phyloP scores from a whole-genome alignment of 495 filamentous ascomycete species.

The Annulohypoxylon stygium region DNA sequence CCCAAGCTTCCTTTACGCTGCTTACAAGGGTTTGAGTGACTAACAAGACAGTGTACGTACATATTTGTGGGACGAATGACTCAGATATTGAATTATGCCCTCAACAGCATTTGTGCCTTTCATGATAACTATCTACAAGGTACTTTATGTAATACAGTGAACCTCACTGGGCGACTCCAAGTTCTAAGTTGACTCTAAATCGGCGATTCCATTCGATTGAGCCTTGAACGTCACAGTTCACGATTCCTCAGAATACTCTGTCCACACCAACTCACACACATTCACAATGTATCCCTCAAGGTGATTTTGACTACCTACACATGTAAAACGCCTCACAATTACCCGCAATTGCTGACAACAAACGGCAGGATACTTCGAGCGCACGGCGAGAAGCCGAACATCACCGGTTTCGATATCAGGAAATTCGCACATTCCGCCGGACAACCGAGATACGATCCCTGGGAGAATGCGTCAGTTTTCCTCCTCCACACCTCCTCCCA shows the following conservation, averaged over 20 bases:
- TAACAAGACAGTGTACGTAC: neutral
- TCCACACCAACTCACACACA: slow-evolving; percentile 11
- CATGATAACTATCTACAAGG: slow-evolving; percentile 1
- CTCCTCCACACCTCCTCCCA: slow-evolving; percentile 31
- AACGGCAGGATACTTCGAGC: slow-evolving; percentile 56
- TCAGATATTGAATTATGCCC: neutral
- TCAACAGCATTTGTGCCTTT: neutral
- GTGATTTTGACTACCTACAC: slow-evolving; percentile 37
- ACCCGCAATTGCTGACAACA: slow-evolving; percentile 16
- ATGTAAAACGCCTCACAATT: neutral
- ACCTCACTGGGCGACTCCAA: neutral
- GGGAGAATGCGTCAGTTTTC: slow-evolving; percentile 76
- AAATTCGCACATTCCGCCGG: slow-evolving; percentile 77
- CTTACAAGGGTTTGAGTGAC: neutral
- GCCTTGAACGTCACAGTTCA: slow-evolving; percentile 3
- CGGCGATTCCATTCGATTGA: slow-evolving; percentile 10
- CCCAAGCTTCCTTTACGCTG: neutral
- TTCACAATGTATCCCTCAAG: slow-evolving; percentile 61
- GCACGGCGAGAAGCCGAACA: slow-evolving; percentile 66
- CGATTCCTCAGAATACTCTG: neutral
- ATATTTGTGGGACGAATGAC: neutral
- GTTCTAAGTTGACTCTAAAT: neutral
- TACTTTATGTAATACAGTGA: slow-evolving; percentile 1
- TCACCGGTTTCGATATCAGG: slow-evolving; percentile 86
- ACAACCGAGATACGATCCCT: slow-evolving; percentile 83